phyloP scores from a whole-genome alignment of 441 rosid genomes.

The Erysimum pusillum region DNA sequence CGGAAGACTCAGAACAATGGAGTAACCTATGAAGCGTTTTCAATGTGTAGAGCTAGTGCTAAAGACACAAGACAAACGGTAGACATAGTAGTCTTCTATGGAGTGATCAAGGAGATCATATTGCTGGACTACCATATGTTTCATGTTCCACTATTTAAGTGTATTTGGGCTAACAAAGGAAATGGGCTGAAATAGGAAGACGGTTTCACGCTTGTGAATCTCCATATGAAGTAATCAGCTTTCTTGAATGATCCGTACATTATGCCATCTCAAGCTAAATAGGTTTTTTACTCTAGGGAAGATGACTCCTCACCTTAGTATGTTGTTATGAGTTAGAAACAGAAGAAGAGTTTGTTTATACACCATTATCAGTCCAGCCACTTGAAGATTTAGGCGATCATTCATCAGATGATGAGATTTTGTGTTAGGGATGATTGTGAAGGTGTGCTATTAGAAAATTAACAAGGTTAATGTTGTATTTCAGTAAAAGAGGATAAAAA shows the following conservation, averaged over 20 bases:
- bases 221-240: background rate
- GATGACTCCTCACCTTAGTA: background rate
- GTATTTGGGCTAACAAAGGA: slow-evolving; percentile 10
- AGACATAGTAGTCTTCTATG: background rate
- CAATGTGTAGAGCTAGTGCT: slow-evolving; percentile 2
- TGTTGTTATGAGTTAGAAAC: background rate
- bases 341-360: background rate
- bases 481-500: background rate
- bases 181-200: background rate
- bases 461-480: too few relatives aligned
- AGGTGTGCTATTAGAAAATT: background rate
- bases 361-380: background rate
- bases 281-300: background rate
- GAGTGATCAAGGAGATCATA: background rate
- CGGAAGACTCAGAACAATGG: background rate
- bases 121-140: slow-evolving; percentile 7
- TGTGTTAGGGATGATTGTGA: slow-evolving; percentile 3
- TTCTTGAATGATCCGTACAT: background rate
- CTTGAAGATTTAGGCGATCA: background rate
- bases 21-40: background rate
- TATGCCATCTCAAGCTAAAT: background rate
- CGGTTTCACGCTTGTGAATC: background rate
- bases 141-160: background rate
- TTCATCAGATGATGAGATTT: background rate
- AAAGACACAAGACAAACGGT: background rate